phyloP scores from a whole-genome alignment of 164 flowering plant genomes.

The Annona cherimola region DNA sequence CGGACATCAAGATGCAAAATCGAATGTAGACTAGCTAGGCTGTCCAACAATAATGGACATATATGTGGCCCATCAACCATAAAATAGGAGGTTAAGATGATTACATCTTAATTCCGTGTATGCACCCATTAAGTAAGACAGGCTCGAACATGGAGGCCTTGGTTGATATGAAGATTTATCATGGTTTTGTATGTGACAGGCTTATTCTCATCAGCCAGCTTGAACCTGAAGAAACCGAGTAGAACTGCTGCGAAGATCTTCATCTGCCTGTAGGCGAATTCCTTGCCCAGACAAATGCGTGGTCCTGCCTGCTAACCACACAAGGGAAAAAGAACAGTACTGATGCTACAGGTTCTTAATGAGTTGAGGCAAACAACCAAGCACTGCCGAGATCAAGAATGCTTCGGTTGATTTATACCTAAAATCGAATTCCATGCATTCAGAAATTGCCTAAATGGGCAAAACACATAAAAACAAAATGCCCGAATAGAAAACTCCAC shows the following conservation, averaged over 20 bases:
- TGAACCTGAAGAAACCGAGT: background rate
- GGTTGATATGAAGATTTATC: background rate
- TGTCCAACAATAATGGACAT: too few relatives aligned
- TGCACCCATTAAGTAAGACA: background rate
- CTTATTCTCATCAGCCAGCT: conserved; percentile 1
- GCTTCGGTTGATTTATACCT: background rate
- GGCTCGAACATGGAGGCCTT: conserved; percentile 1
- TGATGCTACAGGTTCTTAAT: conserved; percentile 1
- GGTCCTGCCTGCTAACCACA: conserved; percentile 55
- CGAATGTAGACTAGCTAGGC: too few relatives aligned
- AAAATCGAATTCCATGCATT: background rate
- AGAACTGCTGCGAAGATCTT: conserved; percentile 19
- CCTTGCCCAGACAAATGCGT: conserved; percentile 64
- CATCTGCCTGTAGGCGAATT: conserved; percentile 76
- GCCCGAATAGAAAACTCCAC: background rate
- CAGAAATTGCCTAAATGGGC: background rate
- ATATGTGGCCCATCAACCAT: too few relatives aligned
- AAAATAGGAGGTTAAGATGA: too few relatives aligned
- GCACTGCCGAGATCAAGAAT: background rate
- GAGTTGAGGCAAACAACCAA: background rate
- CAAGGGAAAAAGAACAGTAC: background rate
- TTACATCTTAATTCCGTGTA: background rate
- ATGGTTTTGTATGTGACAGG: background rate
- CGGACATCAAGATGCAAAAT: too few relatives aligned
- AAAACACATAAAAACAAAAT: background rate